Evolutionary conservation across 345 rosid genomes (phyloP).

Genomic region (Syzygium aqueum): DNA sequence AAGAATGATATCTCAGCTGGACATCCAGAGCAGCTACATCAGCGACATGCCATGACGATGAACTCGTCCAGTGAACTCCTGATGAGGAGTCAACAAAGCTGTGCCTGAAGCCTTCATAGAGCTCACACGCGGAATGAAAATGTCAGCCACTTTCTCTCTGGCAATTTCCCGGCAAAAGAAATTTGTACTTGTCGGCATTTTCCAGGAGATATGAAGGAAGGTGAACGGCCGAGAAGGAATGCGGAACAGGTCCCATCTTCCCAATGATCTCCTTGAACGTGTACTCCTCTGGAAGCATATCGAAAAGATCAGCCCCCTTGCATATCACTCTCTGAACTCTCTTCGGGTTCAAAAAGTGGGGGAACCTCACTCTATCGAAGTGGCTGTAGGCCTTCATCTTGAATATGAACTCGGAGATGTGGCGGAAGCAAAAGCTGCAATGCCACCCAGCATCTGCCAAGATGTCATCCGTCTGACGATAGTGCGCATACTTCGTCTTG

Average conservation of each 20-base stretch:
- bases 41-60: constrained; percentile 8
- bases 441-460: constrained; percentile 68
- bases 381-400: constrained; percentile 71
- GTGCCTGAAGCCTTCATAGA: not conserved
- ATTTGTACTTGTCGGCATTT: constrained; percentile 43
- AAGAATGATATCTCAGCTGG: constrained; percentile 2
- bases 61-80: constrained; percentile 1
- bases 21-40: constrained; percentile 1
- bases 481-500: constrained; percentile 45
- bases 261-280: constrained; percentile 53
- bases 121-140: not conserved
- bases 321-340: constrained; percentile 56
- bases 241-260: constrained; percentile 62
- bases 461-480: constrained; percentile 43
- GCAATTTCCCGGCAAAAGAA: constrained; percentile 58
- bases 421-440: constrained; percentile 61
- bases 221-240: constrained; percentile 57
- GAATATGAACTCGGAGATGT: constrained; percentile 42
- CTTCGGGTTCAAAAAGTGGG: constrained; percentile 37
- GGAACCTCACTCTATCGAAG: constrained; percentile 47
- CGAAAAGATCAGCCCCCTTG: constrained; percentile 52
- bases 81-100: not conserved
- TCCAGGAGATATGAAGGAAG: constrained; percentile 53
- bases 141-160: constrained; percentile 42
- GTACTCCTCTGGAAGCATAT: constrained; percentile 66